Base-by-base conservation (phyloP, 2,329 filamentous ascomycete genomes). In the Penicillium sp. region DNA sequence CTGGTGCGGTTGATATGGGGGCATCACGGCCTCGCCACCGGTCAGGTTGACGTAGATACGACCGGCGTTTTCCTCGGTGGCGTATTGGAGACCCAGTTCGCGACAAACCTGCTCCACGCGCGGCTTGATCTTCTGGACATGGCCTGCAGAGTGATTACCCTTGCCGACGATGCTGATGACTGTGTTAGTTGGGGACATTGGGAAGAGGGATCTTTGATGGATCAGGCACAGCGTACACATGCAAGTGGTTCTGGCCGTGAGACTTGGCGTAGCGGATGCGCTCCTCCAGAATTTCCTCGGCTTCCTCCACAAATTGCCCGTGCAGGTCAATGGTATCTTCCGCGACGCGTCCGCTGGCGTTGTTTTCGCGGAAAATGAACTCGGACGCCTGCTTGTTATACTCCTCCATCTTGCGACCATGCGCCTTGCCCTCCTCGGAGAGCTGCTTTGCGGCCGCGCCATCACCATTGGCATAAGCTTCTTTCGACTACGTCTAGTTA, bases 121-220 rank as follows among this genome's bases (percentile, higher is more conserved):
- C n/a, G 94, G 94, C 76, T 95, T 96, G 73, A 99, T 86, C 79
- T 94, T 96, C 73, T 96, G 90, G 23, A 97, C 81, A 65, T 94
- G 88, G 60, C 86, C 83, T 9, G 76, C 78, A 46, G 85, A 90
- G 76, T 99, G 94, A 71, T 95, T 94, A 3, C 94, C 94, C 74
- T 93, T 95, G 66, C 94, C 94, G 28, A 97, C 93, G 66, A 99
- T 96, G 38, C 80, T 83, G 53, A 43, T 38, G 34, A 4, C 6
- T n/a, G 4, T 3, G 16, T 49, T n/a, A 49, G 41, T 23, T n/a
- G 8, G 13, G 5, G 5, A 4, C 16, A 13, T 24, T 24, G 6
- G 6, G 9, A 15, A 15, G n/a, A 15, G n/a, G 13, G 31, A 18
- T 36, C 9, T 18, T 6, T 9, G 10, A 5, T 13, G 7, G 28